Evolutionary conservation across 1,139 yeast species (phyloP).

Genomic region (Lodderomyces theae): DNA sequence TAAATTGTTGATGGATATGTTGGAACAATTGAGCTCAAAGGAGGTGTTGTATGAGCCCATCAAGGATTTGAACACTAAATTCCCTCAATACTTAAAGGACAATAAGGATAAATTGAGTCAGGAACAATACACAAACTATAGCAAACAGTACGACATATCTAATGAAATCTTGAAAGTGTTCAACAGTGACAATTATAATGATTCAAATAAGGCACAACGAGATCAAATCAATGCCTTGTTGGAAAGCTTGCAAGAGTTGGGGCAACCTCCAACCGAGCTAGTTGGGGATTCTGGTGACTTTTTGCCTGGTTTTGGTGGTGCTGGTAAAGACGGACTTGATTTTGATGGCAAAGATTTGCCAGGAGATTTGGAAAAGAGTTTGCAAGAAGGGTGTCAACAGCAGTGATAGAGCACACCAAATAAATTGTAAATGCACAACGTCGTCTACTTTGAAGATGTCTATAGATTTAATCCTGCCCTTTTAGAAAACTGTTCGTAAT

Average conservation of each 20-base stretch:
- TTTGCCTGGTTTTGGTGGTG: conserved; percentile 28
- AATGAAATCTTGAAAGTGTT: conserved; percentile 53
- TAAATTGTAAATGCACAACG: conserved; percentile 1
- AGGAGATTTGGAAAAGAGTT: conserved; percentile 46
- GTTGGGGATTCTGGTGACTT: conserved; percentile 65
- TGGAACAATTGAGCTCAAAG: conserved; percentile 81
- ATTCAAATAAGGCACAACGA: conserved; percentile 49
- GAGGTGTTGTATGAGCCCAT: conserved; percentile 87
- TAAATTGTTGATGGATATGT: conserved; percentile 69
- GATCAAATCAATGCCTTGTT: conserved; percentile 54
- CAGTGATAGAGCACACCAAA: no score
- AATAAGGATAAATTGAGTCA: conserved; percentile 44
- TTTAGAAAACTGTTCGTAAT: conserved; percentile 66
- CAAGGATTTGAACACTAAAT: conserved; percentile 71
- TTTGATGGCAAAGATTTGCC: conserved; percentile 47
- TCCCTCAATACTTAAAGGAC: conserved; percentile 59
- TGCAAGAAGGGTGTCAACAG: conserved; percentile 36
- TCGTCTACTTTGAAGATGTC: conserved; percentile 3
- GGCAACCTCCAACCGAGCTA: conserved; percentile 84
- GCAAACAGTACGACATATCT: conserved; percentile 54
- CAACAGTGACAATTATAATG: conserved; percentile 54
- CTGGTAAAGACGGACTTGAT: conserved; percentile 26
- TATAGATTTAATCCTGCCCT: conserved; percentile 35
- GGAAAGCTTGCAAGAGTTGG: conserved; percentile 74
- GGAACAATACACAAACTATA: conserved; percentile 50